Conservation (phyloP, 345 rosid genomes). For the Syzygium aqueum region DNA sequence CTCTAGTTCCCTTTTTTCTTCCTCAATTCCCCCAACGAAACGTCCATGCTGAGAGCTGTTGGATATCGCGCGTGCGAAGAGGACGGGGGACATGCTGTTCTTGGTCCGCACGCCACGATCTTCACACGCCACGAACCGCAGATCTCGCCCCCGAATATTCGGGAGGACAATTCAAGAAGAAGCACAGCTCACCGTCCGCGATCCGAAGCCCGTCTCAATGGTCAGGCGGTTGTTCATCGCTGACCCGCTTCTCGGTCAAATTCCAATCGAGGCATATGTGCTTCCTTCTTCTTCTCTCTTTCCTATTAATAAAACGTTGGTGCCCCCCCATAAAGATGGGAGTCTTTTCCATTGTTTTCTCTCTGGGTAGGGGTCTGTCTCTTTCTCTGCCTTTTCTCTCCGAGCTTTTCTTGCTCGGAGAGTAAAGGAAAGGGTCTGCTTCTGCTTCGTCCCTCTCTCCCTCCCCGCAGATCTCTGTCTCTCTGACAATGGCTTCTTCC, state of each 20-base stretch:
- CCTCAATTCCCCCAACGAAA: fast-evolving
- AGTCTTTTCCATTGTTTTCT: neutral
- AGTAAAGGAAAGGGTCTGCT: neutral
- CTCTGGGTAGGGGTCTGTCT: neutral
- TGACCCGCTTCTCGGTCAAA: neutral
- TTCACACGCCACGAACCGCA: neutral
- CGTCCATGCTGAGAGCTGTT: neutral
- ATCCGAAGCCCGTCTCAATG: neutral
- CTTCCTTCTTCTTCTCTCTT: neutral
- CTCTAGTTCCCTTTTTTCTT: neutral
- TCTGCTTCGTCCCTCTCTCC: neutral
- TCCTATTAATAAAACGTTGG: neutral
- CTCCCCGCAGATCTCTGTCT: neutral
- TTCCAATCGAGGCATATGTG: neutral
- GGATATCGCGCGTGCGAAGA: neutral
- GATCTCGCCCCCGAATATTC: neutral
- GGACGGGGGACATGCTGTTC: neutral
- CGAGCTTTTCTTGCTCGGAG: slow-evolving; percentile 6
- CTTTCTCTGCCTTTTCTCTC: neutral
- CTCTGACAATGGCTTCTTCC: neutral
- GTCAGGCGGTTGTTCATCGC: neutral
- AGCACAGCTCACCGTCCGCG: neutral
- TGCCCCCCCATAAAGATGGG: neutral
- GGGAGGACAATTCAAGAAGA: neutral
- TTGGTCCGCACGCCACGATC: neutral